phyloP scores from a whole-genome alignment of 2,329 filamentous ascomycete genomes.

The Phyllosticta capitalensis region DNA sequence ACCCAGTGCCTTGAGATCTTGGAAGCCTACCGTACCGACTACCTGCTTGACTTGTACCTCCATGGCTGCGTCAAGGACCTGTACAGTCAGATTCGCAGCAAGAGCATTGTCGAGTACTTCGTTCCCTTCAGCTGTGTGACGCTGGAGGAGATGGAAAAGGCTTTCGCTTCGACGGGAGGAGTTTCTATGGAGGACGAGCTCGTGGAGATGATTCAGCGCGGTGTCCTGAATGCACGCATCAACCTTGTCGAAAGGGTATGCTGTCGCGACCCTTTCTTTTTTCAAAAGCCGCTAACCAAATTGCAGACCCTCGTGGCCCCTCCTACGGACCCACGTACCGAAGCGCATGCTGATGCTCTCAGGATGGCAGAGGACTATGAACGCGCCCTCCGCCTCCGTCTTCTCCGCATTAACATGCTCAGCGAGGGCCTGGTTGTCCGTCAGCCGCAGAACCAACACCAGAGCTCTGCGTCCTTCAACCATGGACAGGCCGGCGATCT shows the following conservation, averaged over 20 bases:
- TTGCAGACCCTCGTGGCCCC: conserved; percentile 61
- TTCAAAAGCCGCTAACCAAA: not conserved
- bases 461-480: not conserved
- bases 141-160: conserved; percentile 63
- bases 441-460: conserved; percentile 1
- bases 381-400: conserved; percentile 61
- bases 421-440: conserved; percentile 64
- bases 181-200: conserved; percentile 61
- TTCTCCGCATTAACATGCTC: conserved; percentile 67
- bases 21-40: conserved; percentile 73
- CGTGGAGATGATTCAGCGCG: conserved; percentile 63
- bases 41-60: conserved; percentile 81
- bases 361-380: conserved; percentile 62
- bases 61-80: conserved; percentile 61
- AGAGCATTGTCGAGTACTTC: conserved; percentile 90
- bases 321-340: conserved; percentile 53
- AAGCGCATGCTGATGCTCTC: conserved; percentile 62
- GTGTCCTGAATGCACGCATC: conserved; percentile 66
- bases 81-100: conserved; percentile 68
- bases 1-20: conserved; percentile 74
- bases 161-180: conserved; percentile 56
- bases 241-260: conserved; percentile 68
- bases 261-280: not conserved
- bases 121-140: conserved; percentile 83
- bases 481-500: not conserved